Conservation (phyloP, 2,329 filamentous ascomycete species). For the Dactylellina parvicollis region DNA sequence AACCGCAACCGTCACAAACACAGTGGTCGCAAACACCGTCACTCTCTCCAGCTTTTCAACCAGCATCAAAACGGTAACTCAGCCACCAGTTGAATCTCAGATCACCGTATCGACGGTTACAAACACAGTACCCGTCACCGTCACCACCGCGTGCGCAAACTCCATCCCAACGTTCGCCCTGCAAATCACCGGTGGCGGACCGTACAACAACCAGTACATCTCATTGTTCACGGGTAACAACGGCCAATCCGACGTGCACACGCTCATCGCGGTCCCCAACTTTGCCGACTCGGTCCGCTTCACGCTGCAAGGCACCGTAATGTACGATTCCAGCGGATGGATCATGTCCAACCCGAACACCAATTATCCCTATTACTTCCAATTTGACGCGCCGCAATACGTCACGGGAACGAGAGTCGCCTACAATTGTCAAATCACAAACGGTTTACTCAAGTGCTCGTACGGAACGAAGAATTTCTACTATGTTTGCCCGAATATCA, state of each 20-base stretch:
- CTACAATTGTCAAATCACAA: background rate
- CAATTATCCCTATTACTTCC: background rate
- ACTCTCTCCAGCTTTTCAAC: slow-evolving; percentile 1
- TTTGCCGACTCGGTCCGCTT: slow-evolving; percentile 1
- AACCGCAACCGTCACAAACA: slow-evolving; percentile 2
- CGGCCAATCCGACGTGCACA: background rate
- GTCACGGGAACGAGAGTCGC: background rate
- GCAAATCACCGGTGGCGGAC: slow-evolving; percentile 12
- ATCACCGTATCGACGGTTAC: slow-evolving; percentile 7
- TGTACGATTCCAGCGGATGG: slow-evolving; percentile 6
- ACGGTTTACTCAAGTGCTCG: background rate
- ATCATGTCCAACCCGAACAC: background rate
- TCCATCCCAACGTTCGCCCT: slow-evolving; percentile 6
- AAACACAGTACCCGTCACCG: background rate
- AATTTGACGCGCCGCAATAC: background rate
- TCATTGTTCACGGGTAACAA: background rate
- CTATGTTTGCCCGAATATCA: slow-evolving; percentile 7
- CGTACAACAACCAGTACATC: slow-evolving; percentile 19
- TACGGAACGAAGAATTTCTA: background rate
- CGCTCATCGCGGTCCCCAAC: background rate
- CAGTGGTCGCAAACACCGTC: background rate
- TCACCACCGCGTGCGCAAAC: slow-evolving; percentile 7
- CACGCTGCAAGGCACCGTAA: background rate
- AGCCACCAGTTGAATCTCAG: background rate
- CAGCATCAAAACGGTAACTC: background rate